phyloP scores from a whole-genome alignment of 352 stramenopile species.

The Phytophthora fragariaefolia region DNA sequence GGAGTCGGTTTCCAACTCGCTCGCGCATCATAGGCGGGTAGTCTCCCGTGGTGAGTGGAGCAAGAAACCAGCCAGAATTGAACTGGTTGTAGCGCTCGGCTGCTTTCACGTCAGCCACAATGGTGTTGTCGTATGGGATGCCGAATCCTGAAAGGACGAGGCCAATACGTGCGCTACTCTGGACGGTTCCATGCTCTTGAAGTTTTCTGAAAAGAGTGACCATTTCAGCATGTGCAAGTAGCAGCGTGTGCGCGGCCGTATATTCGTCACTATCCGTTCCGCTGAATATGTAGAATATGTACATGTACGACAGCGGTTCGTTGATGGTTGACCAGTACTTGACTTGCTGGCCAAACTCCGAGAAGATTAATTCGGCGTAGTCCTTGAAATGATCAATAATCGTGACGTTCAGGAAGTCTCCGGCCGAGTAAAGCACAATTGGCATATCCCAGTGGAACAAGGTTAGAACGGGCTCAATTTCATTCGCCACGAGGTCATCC shows the following conservation, averaged over 20 bases:
- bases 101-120: slow-evolving; percentile 54
- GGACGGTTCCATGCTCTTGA: slow-evolving; percentile 44
- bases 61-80: slow-evolving; percentile 90
- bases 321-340: slow-evolving; percentile 96
- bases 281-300: slow-evolving; percentile 83
- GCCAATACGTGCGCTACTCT: slow-evolving; percentile 79
- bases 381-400: slow-evolving; percentile 81
- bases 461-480: slow-evolving; percentile 91
- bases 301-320: slow-evolving; percentile 88
- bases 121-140: slow-evolving; percentile 76
- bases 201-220: slow-evolving; percentile 88
- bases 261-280: slow-evolving; percentile 52
- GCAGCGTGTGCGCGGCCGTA: slow-evolving; percentile 81
- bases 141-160: slow-evolving; percentile 91
- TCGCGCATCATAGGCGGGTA: slow-evolving; percentile 93
- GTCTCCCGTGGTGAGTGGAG: slow-evolving; percentile 89
- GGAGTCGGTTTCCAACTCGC: slow-evolving; percentile 77
- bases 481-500: slow-evolving; percentile 65
- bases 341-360: slow-evolving; percentile 91
- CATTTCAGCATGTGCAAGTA: slow-evolving; percentile 90
- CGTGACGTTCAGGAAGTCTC: slow-evolving; percentile 51
- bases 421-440: slow-evolving; percentile 62
- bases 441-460: slow-evolving; percentile 96
- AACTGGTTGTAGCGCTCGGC: slow-evolving; percentile 89
- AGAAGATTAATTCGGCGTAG: slow-evolving; percentile 93